A percentile compares a stretch with the other conserved stretches of the same genome.
Conservation (phyloP, 345 rosid species). For the Hypericum perforatum region DNA sequence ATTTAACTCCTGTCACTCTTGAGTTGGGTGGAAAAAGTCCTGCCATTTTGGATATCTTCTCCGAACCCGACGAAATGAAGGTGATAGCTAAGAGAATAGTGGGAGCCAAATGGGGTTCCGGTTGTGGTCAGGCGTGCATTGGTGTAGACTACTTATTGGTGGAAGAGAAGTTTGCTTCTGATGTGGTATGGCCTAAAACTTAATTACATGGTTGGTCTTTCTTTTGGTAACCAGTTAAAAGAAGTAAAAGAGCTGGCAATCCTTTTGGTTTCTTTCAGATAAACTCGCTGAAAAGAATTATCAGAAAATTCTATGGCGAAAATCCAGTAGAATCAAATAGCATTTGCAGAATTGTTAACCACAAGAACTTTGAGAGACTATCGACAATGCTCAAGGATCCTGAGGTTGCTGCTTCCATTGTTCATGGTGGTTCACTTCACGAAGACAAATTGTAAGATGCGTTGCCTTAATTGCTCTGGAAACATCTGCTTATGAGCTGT, state of each 20-base stretch:
- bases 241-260: background rate
- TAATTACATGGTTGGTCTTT: background rate
- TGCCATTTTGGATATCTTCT: conserved; percentile 40
- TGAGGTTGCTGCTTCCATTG: conserved; percentile 42
- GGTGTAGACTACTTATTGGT: conserved; percentile 60
- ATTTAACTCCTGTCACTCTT: conserved; percentile 78
- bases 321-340: conserved; percentile 37
- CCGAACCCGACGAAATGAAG: conserved; percentile 37
- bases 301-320: conserved; percentile 54
- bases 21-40: conserved; percentile 95
- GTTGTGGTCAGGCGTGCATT: conserved; percentile 79
- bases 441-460: conserved; percentile 48
- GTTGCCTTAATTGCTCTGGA: background rate
- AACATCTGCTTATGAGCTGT: too few relatives aligned
- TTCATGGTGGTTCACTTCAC: conserved; percentile 56
- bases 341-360: conserved; percentile 45
- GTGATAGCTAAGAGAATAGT: conserved; percentile 52
- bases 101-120: conserved; percentile 80
- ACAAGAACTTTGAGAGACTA: conserved; percentile 46
- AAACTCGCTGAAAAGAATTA: conserved; percentile 35
- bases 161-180: conserved; percentile 40
- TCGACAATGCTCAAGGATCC: conserved; percentile 48
- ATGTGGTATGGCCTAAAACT: conserved; percentile 36
- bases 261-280: conserved; percentile 33
- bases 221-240: background rate